Conservation (phyloP, 768 basidiomycete genomes). For the Boletus insuetus region DNA sequence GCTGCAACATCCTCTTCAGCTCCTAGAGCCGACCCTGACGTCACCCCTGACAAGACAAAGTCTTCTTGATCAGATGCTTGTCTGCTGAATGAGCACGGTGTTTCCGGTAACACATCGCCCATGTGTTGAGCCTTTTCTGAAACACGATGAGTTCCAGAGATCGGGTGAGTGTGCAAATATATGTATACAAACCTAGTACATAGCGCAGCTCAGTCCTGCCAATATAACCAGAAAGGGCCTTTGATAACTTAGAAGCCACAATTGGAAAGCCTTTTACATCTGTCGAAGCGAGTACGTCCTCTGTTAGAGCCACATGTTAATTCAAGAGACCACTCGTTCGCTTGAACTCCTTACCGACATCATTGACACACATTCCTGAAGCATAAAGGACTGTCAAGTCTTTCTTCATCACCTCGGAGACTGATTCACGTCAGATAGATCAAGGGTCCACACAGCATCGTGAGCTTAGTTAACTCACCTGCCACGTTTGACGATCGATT, state of each 20-base stretch:
- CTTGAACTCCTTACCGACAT: constrained; percentile 62
- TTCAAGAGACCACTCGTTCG: neutral
- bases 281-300: constrained; percentile 66
- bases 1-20: constrained; percentile 67
- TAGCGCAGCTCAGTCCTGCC: constrained; percentile 81
- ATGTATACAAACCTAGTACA: constrained; percentile 63
- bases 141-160: neutral
- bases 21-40: constrained; percentile 50
- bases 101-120: constrained; percentile 58
- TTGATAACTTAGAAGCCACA: constrained; percentile 56
- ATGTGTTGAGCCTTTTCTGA: constrained; percentile 71
- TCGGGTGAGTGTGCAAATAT: neutral
- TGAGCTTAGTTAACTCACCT: constrained; percentile 47
- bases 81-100: constrained; percentile 66
- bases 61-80: constrained; percentile 52
- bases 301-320: constrained; percentile 38
- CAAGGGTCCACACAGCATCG: constrained; percentile 3
- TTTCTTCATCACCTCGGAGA: constrained; percentile 86
- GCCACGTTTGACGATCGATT: constrained; percentile 90
- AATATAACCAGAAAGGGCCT: constrained; percentile 81
- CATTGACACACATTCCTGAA: constrained; percentile 69
- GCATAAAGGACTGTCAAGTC: constrained; percentile 73
- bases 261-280: constrained; percentile 92
- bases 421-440: constrained; percentile 37
- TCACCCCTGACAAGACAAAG: constrained; percentile 40